A percentile compares a stretch with the other conserved stretches of the same genome.
phyloP scores from a whole-genome alignment of 2,329 filamentous ascomycete genomes.

The Xylaria multiplex region DNA sequence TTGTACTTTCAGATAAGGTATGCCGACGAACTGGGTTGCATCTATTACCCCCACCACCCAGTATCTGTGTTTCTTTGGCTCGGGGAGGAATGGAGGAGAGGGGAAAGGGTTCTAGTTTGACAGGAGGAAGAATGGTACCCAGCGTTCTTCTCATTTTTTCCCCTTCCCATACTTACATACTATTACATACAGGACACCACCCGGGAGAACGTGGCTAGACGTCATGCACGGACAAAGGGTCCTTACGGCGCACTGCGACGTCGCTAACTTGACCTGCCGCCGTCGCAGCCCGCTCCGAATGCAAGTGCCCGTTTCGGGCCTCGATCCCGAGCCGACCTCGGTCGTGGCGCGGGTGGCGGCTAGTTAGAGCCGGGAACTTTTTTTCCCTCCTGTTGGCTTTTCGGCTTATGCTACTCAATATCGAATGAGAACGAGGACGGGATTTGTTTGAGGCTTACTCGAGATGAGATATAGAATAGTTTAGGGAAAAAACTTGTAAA shows the following conservation, averaged over 20 bases:
- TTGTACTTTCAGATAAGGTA: conserved; percentile 12
- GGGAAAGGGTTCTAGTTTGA: not conserved
- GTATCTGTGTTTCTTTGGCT: not conserved
- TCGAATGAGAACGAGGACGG: not conserved
- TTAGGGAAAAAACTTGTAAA: too few species aligned
- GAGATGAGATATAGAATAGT: too few species aligned
- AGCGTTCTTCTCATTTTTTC: not conserved
- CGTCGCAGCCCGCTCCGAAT: conserved; percentile 13
- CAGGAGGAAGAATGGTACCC: conserved; percentile 2
- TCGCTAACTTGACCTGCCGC: conserved; percentile 26
- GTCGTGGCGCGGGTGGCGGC: conserved; percentile 22
- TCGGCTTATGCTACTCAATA: not conserved
- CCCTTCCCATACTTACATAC: not conserved
- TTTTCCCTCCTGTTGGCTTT: not conserved
- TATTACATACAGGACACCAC: conserved; percentile 7
- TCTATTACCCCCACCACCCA: not conserved
- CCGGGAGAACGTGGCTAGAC: conserved; percentile 32
- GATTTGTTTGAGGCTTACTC: too few species aligned
- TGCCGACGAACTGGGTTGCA: conserved; percentile 9
- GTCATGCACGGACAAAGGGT: conserved; percentile 25
- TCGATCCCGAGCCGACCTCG: conserved; percentile 30
- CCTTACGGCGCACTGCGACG: conserved; percentile 23
- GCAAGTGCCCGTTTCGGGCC: conserved; percentile 26
- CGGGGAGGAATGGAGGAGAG: not conserved
- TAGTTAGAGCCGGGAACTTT: conserved; percentile 15